phyloP scores from a whole-genome alignment of 495 filamentous ascomycete species.

The Penicillium coffeae region DNA sequence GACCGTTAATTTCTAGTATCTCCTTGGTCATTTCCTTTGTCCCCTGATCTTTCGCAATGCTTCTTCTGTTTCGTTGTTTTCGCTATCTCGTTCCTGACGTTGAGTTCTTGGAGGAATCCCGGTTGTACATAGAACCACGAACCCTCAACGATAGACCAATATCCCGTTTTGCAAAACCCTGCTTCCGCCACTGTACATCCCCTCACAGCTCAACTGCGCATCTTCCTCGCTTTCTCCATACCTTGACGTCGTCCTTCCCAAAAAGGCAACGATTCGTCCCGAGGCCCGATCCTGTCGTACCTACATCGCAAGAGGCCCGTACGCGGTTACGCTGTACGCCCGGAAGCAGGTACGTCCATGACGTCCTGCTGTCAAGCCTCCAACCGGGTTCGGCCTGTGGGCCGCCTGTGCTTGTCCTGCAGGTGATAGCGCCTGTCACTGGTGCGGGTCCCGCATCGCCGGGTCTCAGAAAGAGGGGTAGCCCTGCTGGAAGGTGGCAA shows the following conservation, averaged over 20 bases:
- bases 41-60: no score
- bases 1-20: neutral
- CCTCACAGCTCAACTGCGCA: neutral
- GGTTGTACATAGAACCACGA: conserved; percentile 22
- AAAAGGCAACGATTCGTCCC: conserved; percentile 3
- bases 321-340: conserved; percentile 1
- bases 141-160: conserved; percentile 9
- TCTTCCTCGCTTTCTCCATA: neutral
- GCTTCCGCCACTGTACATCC: conserved; percentile 1
- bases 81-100: conserved; percentile 6
- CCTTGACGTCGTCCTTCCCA: no score
- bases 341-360: conserved; percentile 6
- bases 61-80: neutral
- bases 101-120: conserved; percentile 6
- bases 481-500: no score
- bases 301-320: neutral
- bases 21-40: conserved; percentile 2
- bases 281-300: neutral
- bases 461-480: neutral
- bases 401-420: conserved; percentile 9
- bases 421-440: conserved; percentile 11
- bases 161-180: neutral
- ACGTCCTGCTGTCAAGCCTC: neutral
- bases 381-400: neutral
- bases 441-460: conserved; percentile 3